phyloP scores from a whole-genome alignment of 768 basidiomycete genomes.

The Mycena floridula region DNA sequence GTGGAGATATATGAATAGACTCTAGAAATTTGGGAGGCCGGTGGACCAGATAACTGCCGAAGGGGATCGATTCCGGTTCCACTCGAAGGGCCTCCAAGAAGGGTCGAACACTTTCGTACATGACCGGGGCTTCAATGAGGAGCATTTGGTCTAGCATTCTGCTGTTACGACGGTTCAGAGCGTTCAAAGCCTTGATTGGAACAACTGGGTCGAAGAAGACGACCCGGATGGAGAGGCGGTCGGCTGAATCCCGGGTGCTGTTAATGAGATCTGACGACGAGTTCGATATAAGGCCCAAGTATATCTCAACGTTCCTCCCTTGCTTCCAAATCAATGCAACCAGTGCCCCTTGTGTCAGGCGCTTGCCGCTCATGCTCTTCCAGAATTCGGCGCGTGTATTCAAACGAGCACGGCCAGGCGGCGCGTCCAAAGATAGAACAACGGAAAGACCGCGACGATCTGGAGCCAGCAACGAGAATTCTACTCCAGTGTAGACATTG shows the following conservation, averaged over 20 bases:
- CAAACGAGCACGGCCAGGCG: conserved; percentile 48
- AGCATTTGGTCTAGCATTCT: not conserved
- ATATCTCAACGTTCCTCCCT: conserved; percentile 27
- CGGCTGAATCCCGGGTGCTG: conserved; percentile 25
- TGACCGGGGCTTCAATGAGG: conserved; percentile 54
- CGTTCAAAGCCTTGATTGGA: conserved; percentile 36
- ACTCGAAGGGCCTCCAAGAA: conserved; percentile 57
- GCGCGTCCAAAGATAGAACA: conserved; percentile 40
- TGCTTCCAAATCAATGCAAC: conserved; percentile 52
- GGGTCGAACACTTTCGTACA: conserved; percentile 64
- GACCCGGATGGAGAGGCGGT: conserved; percentile 40
- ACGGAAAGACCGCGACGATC: conserved; percentile 47
- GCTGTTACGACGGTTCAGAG: not conserved
- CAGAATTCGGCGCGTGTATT: conserved; percentile 46
- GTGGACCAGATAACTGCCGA: conserved; percentile 47
- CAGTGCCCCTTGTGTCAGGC: conserved; percentile 56
- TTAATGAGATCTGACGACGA: conserved; percentile 37
- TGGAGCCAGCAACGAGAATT: conserved; percentile 39
- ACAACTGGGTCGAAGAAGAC: conserved; percentile 60
- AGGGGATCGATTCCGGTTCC: conserved; percentile 54
- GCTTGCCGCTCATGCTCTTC: conserved; percentile 53
- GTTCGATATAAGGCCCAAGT: conserved; percentile 49
- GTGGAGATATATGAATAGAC: conserved; percentile 36
- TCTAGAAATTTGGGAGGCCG: conserved; percentile 28
- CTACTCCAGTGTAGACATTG: conserved; percentile 53